Conservation (phyloP, 176 grass and related monocot genomes). For the Lolium perenne region DNA sequence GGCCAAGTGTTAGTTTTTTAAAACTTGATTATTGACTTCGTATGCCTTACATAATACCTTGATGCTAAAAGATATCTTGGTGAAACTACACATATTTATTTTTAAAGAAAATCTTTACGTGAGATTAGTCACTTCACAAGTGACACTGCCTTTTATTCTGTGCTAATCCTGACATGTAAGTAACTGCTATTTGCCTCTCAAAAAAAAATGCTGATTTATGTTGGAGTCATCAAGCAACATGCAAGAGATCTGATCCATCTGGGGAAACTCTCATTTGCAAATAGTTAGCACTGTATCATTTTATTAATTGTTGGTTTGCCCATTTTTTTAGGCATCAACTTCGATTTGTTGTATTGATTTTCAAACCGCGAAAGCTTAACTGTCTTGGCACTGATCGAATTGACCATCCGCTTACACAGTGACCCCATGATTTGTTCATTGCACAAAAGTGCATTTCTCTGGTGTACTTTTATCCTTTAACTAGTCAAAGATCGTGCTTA, state of each 20-base stretch:
- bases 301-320: background rate
- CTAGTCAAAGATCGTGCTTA: constrained; percentile 30
- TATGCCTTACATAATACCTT: background rate
- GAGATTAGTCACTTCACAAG: constrained; percentile 9
- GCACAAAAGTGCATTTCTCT: background rate
- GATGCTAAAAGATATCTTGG: background rate
- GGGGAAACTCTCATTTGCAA: no score
- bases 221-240: background rate
- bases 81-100: constrained; percentile 8
- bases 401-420: background rate
- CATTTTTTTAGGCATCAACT: background rate
- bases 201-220: background rate
- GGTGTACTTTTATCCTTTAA: background rate
- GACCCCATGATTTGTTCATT: background rate
- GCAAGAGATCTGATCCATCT: background rate
- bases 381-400: background rate
- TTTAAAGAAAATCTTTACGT: background rate
- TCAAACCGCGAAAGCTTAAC: background rate
- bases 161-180: constrained; percentile 36
- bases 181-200: background rate
- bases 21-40: constrained; percentile 49
- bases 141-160: background rate
- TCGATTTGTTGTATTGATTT: background rate
- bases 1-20: constrained; percentile 25
- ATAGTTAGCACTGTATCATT: background rate